phyloP scores from a whole-genome alignment of 2,329 filamentous ascomycete species.

The Verticillium klebahnii region DNA sequence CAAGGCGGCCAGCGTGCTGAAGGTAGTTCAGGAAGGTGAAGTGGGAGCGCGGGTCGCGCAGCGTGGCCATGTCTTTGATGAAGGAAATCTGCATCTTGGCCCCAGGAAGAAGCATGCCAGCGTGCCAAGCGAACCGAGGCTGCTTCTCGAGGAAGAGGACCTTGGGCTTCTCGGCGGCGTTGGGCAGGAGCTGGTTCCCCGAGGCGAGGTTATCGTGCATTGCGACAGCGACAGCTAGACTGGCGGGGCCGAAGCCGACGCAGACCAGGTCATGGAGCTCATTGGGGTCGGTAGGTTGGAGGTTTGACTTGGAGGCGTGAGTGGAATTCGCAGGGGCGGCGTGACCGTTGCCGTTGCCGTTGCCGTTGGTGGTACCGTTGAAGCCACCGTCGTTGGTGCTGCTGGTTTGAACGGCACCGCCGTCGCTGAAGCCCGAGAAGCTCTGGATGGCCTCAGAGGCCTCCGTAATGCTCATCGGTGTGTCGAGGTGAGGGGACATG shows the following conservation, averaged over 20 bases:
- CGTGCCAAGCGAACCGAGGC: constrained; percentile 80
- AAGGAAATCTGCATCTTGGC: constrained; percentile 98
- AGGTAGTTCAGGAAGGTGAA: constrained; percentile 98
- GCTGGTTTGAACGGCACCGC: constrained; percentile 12
- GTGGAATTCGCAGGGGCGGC: constrained; percentile 21
- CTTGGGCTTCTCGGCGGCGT: constrained; percentile 50
- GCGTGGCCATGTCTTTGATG: constrained; percentile 89
- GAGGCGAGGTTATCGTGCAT: constrained; percentile 71
- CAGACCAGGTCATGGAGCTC: constrained; percentile 81
- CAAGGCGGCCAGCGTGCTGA: constrained; percentile 71
- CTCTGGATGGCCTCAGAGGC: background rate
- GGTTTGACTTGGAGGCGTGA: constrained; percentile 30
- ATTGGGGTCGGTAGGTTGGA: constrained; percentile 43
- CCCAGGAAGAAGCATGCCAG: constrained; percentile 89
- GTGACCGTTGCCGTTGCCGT: constrained; percentile 7
- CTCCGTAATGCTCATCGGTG: constrained; percentile 19
- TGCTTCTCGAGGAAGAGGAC: constrained; percentile 89
- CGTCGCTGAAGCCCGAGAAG: constrained; percentile 7
- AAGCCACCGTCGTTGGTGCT: constrained; percentile 14
- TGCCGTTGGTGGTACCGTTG: constrained; percentile 10
- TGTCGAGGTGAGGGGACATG: constrained; percentile 32
- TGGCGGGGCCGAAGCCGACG: constrained; percentile 89
- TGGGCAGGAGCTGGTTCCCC: background rate
- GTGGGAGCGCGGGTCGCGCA: constrained; percentile 80
- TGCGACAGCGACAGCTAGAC: constrained; percentile 82